These are phyloP conservation scores for Helicostylum pulchrum DNA, from an alignment of 192 early-diverging fungal species.

Conservation along the genomic window DNA sequence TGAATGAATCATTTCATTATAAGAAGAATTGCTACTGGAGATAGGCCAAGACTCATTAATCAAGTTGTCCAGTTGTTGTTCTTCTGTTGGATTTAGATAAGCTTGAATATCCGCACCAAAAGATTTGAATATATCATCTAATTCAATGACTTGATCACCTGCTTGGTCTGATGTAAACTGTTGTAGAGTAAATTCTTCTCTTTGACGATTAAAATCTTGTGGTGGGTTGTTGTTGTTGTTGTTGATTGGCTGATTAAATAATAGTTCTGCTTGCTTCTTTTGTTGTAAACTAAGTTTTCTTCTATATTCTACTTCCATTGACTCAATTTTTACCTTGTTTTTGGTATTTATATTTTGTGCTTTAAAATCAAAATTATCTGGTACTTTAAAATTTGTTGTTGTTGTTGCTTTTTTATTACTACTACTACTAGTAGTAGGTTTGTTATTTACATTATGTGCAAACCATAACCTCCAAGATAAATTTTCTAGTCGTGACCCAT, in stretches of 20 bases:
- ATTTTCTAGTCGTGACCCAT: conserved; percentile 78
- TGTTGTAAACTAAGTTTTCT: neutral
- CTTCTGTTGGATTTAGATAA: conserved; percentile 20
- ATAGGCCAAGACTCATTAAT: neutral
- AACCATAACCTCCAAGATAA: conserved; percentile 85
- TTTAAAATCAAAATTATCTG: conserved; percentile 16
- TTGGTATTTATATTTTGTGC: neutral
- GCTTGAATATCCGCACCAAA: conserved; percentile 29
- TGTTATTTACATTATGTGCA: conserved; percentile 58
- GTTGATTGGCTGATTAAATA: neutral
- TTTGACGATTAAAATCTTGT: neutral
- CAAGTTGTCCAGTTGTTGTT: conserved; percentile 9
- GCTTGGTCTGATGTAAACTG: conserved; percentile 49
- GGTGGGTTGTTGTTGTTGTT: too few species aligned
- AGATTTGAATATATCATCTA: conserved; percentile 30
- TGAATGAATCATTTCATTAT: neutral
- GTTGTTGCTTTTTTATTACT: neutral
- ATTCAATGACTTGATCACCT: conserved; percentile 34
- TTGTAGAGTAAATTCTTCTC: conserved; percentile 33
- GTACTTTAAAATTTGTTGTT: conserved; percentile 11
- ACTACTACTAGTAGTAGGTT: too few species aligned
- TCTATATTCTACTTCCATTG: too few species aligned
- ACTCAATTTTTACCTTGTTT: too few species aligned
- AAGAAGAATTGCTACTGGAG: too few species aligned
- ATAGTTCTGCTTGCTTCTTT: neutral